A percentile compares a stretch with the other conserved stretches of the same genome.
These are phyloP conservation scores for Kluyveromyces marxianus DNA, from an alignment of 1,139 yeast species.

Conservation along the genomic window DNA sequence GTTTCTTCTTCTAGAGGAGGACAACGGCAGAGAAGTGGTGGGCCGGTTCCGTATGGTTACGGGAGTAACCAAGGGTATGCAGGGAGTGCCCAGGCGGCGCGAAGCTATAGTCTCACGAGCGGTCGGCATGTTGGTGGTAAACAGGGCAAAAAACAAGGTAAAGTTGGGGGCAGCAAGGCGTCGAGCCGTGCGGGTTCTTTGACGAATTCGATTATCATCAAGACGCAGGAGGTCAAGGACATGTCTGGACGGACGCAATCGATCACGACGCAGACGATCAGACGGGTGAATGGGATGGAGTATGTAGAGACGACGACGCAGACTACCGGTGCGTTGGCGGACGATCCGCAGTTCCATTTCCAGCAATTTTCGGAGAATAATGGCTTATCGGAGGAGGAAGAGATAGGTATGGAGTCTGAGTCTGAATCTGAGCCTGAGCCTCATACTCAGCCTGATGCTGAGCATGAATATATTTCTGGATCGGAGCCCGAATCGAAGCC, in stretches of 20 bases:
- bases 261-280: conserved; percentile 26
- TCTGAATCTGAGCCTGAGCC: not conserved
- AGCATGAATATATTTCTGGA: too few relatives aligned
- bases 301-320: conserved; percentile 30
- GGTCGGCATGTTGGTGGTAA: too few relatives aligned
- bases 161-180: too few relatives aligned
- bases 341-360: conserved; percentile 21
- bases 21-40: too few relatives aligned
- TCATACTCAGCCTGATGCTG: not conserved
- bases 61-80: not conserved
- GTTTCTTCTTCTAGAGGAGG: too few relatives aligned
- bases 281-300: conserved; percentile 27
- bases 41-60: not conserved
- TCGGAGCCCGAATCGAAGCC: not conserved
- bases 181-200: conserved; percentile 4
- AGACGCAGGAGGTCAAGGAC: conserved; percentile 27
- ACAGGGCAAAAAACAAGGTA: too few relatives aligned
- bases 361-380: conserved; percentile 23
- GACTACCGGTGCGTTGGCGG: conserved; percentile 16
- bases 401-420: not conserved
- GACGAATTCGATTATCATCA: conserved; percentile 16
- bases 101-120: conserved; percentile 1
- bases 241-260: conserved; percentile 28
- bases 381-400: conserved; percentile 9
- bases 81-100: conserved; percentile 1